Base-by-base conservation (phyloP, 352 stramenopile species). In the Phytophthora tentaculata region DNA sequence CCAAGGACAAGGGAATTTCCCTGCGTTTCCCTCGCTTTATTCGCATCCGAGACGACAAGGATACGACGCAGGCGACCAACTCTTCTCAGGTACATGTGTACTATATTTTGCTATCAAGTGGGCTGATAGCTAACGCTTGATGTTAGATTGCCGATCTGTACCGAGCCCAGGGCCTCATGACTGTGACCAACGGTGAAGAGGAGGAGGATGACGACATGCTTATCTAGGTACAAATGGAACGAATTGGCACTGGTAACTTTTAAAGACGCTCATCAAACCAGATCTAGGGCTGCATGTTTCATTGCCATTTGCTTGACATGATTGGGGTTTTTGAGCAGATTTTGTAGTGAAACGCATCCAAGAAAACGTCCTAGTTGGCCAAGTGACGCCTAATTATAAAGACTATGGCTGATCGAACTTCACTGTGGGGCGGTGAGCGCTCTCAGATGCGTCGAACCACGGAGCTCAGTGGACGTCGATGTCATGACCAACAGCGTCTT, bases 11-110 rank as follows among this genome's bases (percentile, higher is more conserved):
- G 67, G 97, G 97, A 22, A 99, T 99, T 73, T 98, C 97, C 6
- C 81, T 99, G 53, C 96, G 98, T 14, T 99, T 99, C 80, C 98
- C 98, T 44, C 92, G 98, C 16, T 99, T 99, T 75, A 91, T 99
- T 67, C 94, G 97, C 28, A 86, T 99, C 47, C 92, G 98, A 26
- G 91, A 98, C 12, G 98, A 99, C 86, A 99, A 99, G 85, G 86
- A 90, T 26, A 89, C 96, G 4, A 95, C 98, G 28, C 79, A 99
- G 48, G 97, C 97, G 10, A 99, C 98, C 7, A 98, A 77, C 2
- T 92, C 95, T 26, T 89, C 98, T 44, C 97, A 99, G 84, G 97
- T 99, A 69, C 55, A 52, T 13, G 29, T 13, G 39, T 5, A 17
- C 56, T 59, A 1, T 53, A 44, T 39, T 35, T 9, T 23, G 16